A percentile compares a stretch with the other conserved stretches of the same genome.
Conservation (phyloP, 345 rosid genomes). For the Eucalyptus tenuipes region DNA sequence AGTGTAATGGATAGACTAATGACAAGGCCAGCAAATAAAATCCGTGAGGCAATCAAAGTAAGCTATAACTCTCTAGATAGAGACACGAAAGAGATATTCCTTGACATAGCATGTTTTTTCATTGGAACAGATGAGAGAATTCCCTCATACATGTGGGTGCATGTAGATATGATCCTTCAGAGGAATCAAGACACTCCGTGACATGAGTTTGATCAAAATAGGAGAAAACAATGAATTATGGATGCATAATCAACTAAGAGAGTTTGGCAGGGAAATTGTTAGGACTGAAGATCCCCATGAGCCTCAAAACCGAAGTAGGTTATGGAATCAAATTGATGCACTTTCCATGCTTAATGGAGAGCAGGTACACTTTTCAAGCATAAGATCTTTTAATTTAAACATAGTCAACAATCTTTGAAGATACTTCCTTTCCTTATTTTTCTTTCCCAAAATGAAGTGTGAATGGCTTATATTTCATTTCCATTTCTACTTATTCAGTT, state of each 20-base stretch:
- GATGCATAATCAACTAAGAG: neutral
- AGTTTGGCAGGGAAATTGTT: neutral
- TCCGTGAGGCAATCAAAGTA: neutral
- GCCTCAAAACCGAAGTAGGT: neutral
- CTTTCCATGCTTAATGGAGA: neutral
- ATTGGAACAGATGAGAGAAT: neutral
- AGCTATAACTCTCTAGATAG: neutral
- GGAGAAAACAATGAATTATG: neutral
- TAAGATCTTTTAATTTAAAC: accelerated
- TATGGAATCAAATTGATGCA: neutral
- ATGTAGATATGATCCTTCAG: accelerated
- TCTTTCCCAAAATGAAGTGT: neutral
- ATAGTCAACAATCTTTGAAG: accelerated
- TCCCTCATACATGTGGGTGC: neutral
- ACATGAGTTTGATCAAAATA: neutral
- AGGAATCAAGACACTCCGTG: neutral
- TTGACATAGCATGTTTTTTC: neutral
- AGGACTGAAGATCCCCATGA: accelerated
- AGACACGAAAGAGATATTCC: neutral
- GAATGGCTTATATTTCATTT: neutral
- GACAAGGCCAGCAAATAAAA: accelerated
- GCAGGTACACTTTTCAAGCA: neutral
- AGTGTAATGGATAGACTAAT: accelerated
- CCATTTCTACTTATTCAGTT: neutral
- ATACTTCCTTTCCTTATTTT: neutral